Percentiles rank a stretch among this genome's conserved stretches.
Conservation (phyloP, 2,329 filamentous ascomycete genomes). For the Atkinsonella hypoxylon region DNA sequence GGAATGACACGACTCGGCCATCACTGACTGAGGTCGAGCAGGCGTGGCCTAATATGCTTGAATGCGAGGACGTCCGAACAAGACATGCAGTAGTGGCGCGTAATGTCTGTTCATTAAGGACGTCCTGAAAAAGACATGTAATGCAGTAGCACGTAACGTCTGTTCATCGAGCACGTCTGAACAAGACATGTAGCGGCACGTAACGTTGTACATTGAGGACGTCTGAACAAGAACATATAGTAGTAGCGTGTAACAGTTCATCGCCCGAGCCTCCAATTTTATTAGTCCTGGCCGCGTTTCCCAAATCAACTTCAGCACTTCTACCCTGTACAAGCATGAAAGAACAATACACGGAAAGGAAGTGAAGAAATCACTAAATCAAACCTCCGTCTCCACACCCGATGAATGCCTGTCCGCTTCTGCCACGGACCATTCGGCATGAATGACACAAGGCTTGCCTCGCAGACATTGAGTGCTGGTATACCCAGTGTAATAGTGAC, state of each 20-base stretch:
- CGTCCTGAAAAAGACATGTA: no score
- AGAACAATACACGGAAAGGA: not conserved
- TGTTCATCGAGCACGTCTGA: no score
- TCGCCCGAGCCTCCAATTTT: slow-evolving; percentile 4
- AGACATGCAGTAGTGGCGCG: no score
- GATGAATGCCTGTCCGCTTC: slow-evolving; percentile 3
- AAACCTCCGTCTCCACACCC: not conserved
- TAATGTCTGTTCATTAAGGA: no score
- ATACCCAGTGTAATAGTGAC: not conserved
- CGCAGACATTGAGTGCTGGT: not conserved
- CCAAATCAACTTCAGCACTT: slow-evolving; percentile 6
- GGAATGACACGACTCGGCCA: not conserved
- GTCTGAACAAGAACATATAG: no score
- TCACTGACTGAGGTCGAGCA: not conserved
- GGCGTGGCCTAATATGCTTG: not conserved
- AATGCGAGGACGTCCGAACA: not conserved
- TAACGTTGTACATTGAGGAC: no score
- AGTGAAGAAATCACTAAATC: not conserved
- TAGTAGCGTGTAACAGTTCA: no score
- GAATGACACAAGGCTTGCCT: not conserved
- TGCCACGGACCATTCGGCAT: not conserved
- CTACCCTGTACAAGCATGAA: slow-evolving; percentile 11
- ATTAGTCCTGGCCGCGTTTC: slow-evolving; percentile 8
- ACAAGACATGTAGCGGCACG: no score
- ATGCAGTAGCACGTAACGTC: no score